Percentiles rank a stretch among this genome's conserved stretches.
phyloP scores from a whole-genome alignment of 176 grass and related monocot genomes.

The Eleusine indica region DNA sequence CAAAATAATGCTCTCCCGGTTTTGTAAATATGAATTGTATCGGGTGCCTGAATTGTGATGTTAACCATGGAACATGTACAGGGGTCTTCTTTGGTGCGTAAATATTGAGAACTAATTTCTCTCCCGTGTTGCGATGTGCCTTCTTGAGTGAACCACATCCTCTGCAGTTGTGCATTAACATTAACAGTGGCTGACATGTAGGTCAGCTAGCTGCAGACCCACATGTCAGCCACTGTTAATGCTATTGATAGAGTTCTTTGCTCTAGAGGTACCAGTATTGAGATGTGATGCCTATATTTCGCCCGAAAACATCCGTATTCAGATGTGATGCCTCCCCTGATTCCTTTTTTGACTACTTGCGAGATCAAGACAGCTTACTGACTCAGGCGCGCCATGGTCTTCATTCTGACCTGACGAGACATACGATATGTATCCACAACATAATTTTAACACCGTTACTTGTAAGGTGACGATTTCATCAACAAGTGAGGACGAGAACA shows the following conservation, averaged over 20 bases:
- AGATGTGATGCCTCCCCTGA: background rate
- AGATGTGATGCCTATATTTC: no score
- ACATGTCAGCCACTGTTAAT: no score
- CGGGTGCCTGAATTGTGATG: background rate
- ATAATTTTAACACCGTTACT: no score
- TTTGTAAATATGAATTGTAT: slow-evolving; percentile 35
- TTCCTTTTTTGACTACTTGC: background rate
- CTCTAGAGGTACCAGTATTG: no score
- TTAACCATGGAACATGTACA: slow-evolving; percentile 3
- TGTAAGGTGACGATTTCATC: background rate
- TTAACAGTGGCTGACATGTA: no score
- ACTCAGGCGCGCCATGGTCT: no score
- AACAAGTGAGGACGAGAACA: background rate
- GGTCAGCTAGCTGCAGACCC: no score
- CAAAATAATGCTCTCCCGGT: slow-evolving; percentile 23
- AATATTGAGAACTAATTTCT: background rate
- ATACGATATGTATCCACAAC: no score
- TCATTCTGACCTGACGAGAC: no score
- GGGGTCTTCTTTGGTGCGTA: background rate
- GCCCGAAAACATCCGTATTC: background rate
- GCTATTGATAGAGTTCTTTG: no score
- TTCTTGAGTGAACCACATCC: no score
- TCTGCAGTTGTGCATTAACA: no score
- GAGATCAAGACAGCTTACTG: background rate
- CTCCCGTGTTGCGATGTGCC: background rate